Conservation (phyloP, 2,329 filamentous ascomycete species). For the Paraconiothyrium brasiliense region DNA sequence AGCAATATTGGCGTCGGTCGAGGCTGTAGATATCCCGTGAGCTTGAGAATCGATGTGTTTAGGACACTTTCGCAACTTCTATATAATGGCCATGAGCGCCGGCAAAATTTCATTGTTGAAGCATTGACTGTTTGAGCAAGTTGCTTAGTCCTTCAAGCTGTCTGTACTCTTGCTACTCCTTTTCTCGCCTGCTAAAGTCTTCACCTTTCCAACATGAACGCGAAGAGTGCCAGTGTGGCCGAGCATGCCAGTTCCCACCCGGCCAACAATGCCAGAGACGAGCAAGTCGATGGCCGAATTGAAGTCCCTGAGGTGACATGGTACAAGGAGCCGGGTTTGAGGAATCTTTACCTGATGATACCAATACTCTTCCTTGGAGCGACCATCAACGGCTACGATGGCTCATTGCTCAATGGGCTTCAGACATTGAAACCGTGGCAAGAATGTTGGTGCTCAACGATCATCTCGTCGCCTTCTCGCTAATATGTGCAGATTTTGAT, state of each 20-base stretch:
- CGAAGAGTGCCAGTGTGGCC: too few relatives aligned
- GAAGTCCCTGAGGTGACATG: slow-evolving; percentile 34
- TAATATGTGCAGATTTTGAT: slow-evolving; percentile 8
- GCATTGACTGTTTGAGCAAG: too few relatives aligned
- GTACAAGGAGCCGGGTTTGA: slow-evolving; percentile 41
- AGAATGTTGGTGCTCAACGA: slow-evolving; percentile 3
- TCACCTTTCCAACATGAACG: too few relatives aligned
- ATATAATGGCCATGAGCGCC: too few relatives aligned
- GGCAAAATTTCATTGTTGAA: too few relatives aligned
- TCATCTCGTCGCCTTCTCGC: neutral
- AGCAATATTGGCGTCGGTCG: neutral
- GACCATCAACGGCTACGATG: slow-evolving; percentile 18
- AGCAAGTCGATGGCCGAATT: too few relatives aligned
- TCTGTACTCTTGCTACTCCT: too few relatives aligned
- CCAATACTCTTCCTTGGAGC: slow-evolving; percentile 40
- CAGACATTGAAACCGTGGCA: slow-evolving; percentile 14
- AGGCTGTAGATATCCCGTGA: neutral
- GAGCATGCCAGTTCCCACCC: too few relatives aligned
- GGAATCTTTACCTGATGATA: slow-evolving; percentile 43
- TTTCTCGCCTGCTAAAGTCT: too few relatives aligned
- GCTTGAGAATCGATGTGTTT: neutral
- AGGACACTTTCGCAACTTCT: too few relatives aligned
- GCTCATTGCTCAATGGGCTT: slow-evolving; percentile 16
- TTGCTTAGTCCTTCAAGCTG: too few relatives aligned
- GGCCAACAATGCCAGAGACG: too few relatives aligned